Base-by-base conservation (phyloP, 2,329 filamentous ascomycete species). In the Capronia americana region DNA sequence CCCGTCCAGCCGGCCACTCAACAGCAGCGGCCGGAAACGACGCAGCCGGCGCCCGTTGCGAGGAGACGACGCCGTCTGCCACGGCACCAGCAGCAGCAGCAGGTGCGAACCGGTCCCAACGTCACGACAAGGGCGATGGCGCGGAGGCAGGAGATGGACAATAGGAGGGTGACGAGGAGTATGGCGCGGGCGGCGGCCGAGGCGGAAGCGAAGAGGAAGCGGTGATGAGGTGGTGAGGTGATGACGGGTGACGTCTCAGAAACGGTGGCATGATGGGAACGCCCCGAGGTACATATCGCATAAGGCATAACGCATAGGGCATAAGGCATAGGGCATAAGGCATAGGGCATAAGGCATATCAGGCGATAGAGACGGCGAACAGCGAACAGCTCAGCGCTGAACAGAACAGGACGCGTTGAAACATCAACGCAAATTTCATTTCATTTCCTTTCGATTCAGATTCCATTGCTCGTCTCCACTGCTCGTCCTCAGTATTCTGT, bases 81-180 rank as follows among this genome's bases (percentile, higher is more conserved):
- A 6, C 38, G 38, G 14, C 12, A 4, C 12, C 34, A 38, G 12
- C 28, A 6, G 5, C 32, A n/a, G 17, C 38, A n/a, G 17, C 38
- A 44, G 38, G 38, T 44, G 17, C 38, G 17, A n/a, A 24, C 32
- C 20, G 10, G 32, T 8, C 23, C 32, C 54, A 57, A 38, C 4
- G 54, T 57, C 54, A 57, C 54, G n/a, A 57, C 54, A 11, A 38
- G 54, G 41, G 41, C n/a, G n/a, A 57, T 57, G 54, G 54, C 32
- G 54, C 17, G 54, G 24, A 41, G 24, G 24, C 8, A 38, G 54
- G 54, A 23, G 26, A 12, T 38, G 54, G 32, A 41, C 3, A 57
- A 34, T 7, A 57, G 34, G 32, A 57, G 34, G 11, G 34, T 20
- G 32, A 57, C 54, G 20, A 41, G 54, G 41, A 41, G 54, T 17